Base-by-base conservation (phyloP, 2,329 filamentous ascomycete species). In the Colletotrichum scovillei region DNA sequence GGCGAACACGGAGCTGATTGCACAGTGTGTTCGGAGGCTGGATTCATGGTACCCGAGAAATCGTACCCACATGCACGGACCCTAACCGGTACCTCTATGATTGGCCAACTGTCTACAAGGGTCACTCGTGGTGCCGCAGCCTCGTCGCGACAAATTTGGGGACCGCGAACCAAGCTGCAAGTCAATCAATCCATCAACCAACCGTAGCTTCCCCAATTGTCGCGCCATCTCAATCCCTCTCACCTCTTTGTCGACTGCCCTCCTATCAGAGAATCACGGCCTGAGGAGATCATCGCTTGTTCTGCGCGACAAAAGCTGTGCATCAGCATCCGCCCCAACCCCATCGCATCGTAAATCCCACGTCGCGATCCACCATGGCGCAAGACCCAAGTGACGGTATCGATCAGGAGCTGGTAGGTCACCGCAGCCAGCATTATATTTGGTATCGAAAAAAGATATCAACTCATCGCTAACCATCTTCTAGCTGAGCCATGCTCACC, bases 401-500 rank as follows among this genome's bases (percentile, higher is more conserved):
- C 60, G 74, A 75, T 57, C 64, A 73, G 53, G 66, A 75, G 53
- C 58, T 75, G 63, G 74, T 75, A 60, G 52, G 74, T 60, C 64
- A 46, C 32, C 38, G 16, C 57, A n/a, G 28, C 24, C 59, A 26
- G 28, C 24, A 42, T 16, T 11, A 9, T 35, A 84, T 65, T 80
- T 86, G 75, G 84, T 85, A 81, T 68, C 71, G 69, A 63, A 76
- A 35, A 5, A 42, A 16, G 16, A 42, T 0, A 12, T 35, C 32
- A 35, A 35, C 4, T 42, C 19, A 3, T 63, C n/a, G 58, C 63
- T 70, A 12, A 75, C 59, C 14, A 38, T 35, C 11, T 14, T 42
- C 22, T 80, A 97, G 94, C 90, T 97, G 80, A 92, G 92, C 66
- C 96, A 98, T 85, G 91, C 98, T 78, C 96, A 98, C 82, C 91